Conservation (phyloP, 495 filamentous ascomycete genomes). For the Penicillium macrosclerotiorum region DNA sequence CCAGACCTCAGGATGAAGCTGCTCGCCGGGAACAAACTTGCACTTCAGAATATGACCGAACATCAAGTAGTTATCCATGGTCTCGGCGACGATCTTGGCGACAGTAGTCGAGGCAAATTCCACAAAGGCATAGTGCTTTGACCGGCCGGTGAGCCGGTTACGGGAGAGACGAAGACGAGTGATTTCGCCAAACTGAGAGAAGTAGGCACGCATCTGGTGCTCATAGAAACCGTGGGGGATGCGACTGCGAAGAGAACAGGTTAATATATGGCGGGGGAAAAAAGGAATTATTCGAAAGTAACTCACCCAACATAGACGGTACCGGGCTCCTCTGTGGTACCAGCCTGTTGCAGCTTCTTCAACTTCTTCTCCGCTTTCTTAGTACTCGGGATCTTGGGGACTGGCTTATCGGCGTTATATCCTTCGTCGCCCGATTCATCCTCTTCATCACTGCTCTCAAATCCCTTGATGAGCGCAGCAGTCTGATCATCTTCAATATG, state of each 20-base stretch:
- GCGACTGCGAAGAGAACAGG: conserved; percentile 43
- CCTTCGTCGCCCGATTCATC: conserved; percentile 52
- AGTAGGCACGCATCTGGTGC: conserved; percentile 89
- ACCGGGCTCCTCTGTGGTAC: conserved; percentile 56
- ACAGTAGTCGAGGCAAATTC: conserved; percentile 78
- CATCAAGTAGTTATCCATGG: conserved; percentile 97
- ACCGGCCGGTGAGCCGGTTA: conserved; percentile 81
- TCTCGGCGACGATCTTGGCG: conserved; percentile 83
- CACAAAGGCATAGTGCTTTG: conserved; percentile 90
- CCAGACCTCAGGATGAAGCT: conserved; percentile 78
- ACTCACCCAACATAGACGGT: conserved; percentile 78
- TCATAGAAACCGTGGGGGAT: conserved; percentile 97
- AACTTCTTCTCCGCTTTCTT: conserved; percentile 62
- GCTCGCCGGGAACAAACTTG: conserved; percentile 68
- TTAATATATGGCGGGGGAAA: conserved; percentile 16
- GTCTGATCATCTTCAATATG: conserved; percentile 64
- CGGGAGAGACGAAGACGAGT: conserved; percentile 80
- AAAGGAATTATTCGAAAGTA: not conserved
- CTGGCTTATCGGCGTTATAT: conserved; percentile 53
- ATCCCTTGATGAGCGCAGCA: conserved; percentile 67
- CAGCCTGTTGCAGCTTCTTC: conserved; percentile 48
- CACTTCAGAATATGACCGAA: conserved; percentile 91
- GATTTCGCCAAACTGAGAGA: conserved; percentile 91
- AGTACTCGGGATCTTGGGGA: conserved; percentile 59
- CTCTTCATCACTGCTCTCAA: conserved; percentile 76